Conservation (phyloP, 495 filamentous ascomycete species). For the Jackrogersella minutella region DNA sequence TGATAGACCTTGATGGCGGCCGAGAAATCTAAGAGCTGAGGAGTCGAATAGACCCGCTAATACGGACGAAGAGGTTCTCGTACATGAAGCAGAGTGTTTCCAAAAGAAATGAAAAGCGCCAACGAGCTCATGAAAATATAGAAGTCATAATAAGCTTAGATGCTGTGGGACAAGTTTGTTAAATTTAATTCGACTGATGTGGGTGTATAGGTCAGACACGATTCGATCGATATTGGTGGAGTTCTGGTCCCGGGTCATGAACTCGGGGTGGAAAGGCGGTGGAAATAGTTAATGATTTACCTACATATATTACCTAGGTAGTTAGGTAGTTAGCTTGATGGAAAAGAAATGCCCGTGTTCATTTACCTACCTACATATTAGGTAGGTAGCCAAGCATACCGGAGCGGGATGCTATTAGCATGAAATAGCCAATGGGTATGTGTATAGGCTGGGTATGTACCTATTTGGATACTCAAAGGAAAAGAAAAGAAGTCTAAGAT, state of each 20-base stretch:
- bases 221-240: conserved; percentile 2
- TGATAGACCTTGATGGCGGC: conserved; percentile 29
- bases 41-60: not conserved
- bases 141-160: not conserved
- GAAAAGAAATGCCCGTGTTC: not conserved
- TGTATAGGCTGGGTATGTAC: too few species aligned
- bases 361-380: not conserved
- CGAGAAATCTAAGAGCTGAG: not conserved
- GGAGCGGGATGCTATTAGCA: too few species aligned
- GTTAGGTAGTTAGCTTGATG: too few species aligned
- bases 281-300: too few species aligned
- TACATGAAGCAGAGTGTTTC: not conserved
- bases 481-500: too few species aligned
- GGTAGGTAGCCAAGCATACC: not conserved
- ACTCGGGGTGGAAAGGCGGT: conserved; percentile 2
- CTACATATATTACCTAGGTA: too few species aligned
- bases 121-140: not conserved
- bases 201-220: not conserved
- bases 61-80: conserved; percentile 13
- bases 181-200: not conserved
- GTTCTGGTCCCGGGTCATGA: not conserved
- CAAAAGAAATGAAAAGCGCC: not conserved
- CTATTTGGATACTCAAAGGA: too few species aligned
- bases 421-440: too few species aligned
- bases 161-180: not conserved